Base-by-base conservation (phyloP, 768 basidiomycete species). In the Suillus decipiens region DNA sequence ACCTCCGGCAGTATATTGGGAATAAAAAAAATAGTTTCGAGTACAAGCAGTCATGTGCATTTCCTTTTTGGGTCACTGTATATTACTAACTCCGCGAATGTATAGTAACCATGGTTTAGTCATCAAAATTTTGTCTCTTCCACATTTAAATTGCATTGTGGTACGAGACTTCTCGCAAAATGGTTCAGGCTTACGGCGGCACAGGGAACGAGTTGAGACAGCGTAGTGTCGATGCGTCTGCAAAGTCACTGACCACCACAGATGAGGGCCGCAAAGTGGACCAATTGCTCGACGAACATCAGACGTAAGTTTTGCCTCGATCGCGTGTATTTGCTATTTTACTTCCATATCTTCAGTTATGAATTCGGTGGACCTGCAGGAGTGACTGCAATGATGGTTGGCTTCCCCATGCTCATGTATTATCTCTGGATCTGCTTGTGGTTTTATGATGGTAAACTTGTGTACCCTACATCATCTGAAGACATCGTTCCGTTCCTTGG, bases 381-480 rank as follows among this genome's bases (percentile, higher is more conserved):
- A 51, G 95, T 96, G 33, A 75, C 87, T 12, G 91, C 90, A 14
- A 99, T 99, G 79, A 99, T 99, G 91, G 81, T 88, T n/a, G 89
- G 91, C 54, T 99, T 99, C 73, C 97, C 97, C 0, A 75, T 90
- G 33, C 83, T 99, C 64, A 99, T 99, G 95, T 99, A 97, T 77
- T 99, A 99, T 79, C 85, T 99, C 66, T 98, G 95, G 94, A 93
- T 93, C 63, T 99, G 97, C 72, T 84, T 98, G 41, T 93, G 90
- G 87, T 96, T 96, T 76, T 95, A 98, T 72, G 90, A 97, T 67
- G 97, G 97, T 47, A 83, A 84, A 67, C 79, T 95, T 41, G 85
- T 90, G 9, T 75, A 81, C 66, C 95, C 95, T 1, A 77, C 76
- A 15, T 90, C 90, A 9, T 63, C 84, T 34, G 86, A 85, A 33